Base-by-base conservation (phyloP, 106 monocot genomes). In the Iris macrosiphon region DNA sequence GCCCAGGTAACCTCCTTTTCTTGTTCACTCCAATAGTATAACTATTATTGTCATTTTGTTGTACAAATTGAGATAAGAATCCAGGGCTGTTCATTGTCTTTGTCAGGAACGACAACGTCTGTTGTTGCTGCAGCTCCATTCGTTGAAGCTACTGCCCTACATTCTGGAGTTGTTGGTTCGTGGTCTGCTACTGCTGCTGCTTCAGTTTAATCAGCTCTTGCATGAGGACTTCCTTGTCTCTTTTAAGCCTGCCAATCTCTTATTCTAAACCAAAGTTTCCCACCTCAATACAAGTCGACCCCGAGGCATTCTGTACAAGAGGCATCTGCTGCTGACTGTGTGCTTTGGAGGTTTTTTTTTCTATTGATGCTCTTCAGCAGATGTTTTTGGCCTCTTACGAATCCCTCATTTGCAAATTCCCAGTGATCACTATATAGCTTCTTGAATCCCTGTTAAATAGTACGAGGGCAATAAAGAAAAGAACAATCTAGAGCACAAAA, bases 221-320 rank as follows among this genome's bases (percentile, higher is more conserved):
- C 78, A 68, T 78, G 57, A 78, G 72, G 10, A 68, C 56, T 25
- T 67, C 51, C 31, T 68, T 78, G 44, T 72, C 78, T 12, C 72
- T 61, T 38, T 78, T 78, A n/a, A 78, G 78, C 57, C 67, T 68
- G 47, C 68, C 67, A 23, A 72, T 61, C 48, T 78, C 78, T 63
- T 72, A 72, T 7, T 72, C 72, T 35, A 78, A 22, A 14, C 67
- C 72, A 44, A 72, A 72, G 2, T 78, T 78, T 23, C 72, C 78
- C 9, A 68, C 67, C 67, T 78, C 78, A 24, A 78, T 62, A 29
- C 49, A 72, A 16, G 72, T 28, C 33, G 67, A 40, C 30, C 49
- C 53, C 3, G 73, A 57, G 14, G 60, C 8, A 32, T 27, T 63
- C 37, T 75, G 79, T n/a, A 49, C 16, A 32, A 60, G 64, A 60